phyloP scores from a whole-genome alignment of 345 rosid species.

The Brassica napus region DNA sequence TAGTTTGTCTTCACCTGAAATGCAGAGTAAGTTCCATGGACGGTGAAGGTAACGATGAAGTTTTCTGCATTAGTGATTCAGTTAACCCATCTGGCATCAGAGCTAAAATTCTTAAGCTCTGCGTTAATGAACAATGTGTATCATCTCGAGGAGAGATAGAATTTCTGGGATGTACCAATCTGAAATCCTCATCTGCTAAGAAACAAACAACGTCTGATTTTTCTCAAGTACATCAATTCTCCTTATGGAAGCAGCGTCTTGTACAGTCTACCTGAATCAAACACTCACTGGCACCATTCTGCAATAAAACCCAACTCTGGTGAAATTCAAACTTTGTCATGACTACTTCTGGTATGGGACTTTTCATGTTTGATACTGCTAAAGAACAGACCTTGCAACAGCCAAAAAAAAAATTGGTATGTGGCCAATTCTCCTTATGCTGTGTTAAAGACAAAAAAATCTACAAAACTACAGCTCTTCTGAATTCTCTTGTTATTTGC shows the following conservation, averaged over 20 bases:
- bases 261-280: conserved; percentile 67
- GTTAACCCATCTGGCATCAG: conserved; percentile 83
- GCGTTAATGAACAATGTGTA: conserved; percentile 65
- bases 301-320: conserved; percentile 91
- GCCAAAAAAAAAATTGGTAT: too few species aligned
- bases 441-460: too few species aligned
- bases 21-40: conserved; percentile 82
- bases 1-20: conserved; percentile 22
- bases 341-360: conserved; percentile 75
- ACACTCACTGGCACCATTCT: conserved; percentile 56
- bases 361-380: conserved; percentile 66
- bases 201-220: conserved; percentile 26
- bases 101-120: conserved; percentile 2
- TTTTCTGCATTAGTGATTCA: conserved; percentile 81
- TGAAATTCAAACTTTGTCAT: conserved; percentile 82
- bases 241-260: conserved; percentile 69
- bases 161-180: conserved; percentile 62
- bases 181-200: conserved; percentile 48
- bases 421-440: too few species aligned
- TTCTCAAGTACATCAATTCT: conserved; percentile 77
- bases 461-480: too few species aligned
- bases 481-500: too few species aligned
- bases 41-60: conserved; percentile 92
- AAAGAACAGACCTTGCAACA: conserved; percentile 49
- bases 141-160: conserved; percentile 80